Evolutionary conservation across 305 asterid genomes (phyloP).

Genomic region (Caryopteris hybrid): DNA sequence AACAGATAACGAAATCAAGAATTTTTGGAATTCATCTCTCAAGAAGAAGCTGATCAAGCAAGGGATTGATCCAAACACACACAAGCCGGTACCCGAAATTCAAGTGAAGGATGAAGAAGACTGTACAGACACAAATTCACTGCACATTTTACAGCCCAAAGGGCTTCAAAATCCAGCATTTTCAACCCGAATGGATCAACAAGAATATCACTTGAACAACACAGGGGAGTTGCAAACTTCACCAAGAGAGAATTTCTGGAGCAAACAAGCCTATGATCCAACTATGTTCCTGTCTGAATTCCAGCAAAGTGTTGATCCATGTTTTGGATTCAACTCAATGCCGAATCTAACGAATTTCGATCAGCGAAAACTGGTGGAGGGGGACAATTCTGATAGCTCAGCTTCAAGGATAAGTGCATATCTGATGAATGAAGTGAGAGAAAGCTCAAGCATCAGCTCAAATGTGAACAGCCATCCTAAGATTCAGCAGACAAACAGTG

Average conservation of each 20-base stretch:
- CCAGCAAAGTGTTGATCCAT: conserved; percentile 25
- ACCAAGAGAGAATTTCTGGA: conserved; percentile 8
- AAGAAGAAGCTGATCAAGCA: conserved; percentile 72
- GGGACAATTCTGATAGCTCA: conserved; percentile 21
- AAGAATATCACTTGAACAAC: not conserved
- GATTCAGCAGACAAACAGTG: not conserved
- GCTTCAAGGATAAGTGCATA: conserved; percentile 12
- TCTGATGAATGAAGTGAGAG: conserved; percentile 17
- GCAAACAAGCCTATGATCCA: conserved; percentile 39
- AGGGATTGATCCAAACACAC: conserved; percentile 85
- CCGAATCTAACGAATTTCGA: conserved; percentile 28
- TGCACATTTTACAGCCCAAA: no score
- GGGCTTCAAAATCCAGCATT: no score
- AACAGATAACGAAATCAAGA: conserved; percentile 89
- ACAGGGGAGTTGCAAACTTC: conserved; percentile 14
- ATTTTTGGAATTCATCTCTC: conserved; percentile 74
- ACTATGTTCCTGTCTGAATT: conserved; percentile 36
- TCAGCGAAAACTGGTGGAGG: conserved; percentile 10
- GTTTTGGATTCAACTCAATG: conserved; percentile 32
- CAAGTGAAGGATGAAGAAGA: conserved; percentile 25
- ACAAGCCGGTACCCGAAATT: conserved; percentile 35
- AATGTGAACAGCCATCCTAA: conserved; percentile 14
- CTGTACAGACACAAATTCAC: not conserved
- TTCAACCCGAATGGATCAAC: not conserved
- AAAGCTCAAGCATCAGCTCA: conserved; percentile 37